Evolutionary conservation across 208 protist genomes (phyloP), one percentile per base, ranked within the genome.

Genomic region (Porcisia hertigi): DNA sequence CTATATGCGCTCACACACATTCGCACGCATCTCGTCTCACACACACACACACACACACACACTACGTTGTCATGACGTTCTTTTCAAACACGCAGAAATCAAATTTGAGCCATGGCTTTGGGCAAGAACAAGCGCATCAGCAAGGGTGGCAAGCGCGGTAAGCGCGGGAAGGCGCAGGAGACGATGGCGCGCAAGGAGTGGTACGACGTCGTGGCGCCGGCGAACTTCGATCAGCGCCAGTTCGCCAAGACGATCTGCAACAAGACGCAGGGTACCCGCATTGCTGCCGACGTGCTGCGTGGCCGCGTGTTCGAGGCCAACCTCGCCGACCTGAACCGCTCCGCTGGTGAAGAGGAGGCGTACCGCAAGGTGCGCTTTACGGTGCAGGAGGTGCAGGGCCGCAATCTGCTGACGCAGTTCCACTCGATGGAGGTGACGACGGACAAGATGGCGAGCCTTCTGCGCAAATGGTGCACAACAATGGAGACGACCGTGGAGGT

Each of bases 101-200:
- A 30, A 64, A 0, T 58, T 58, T 58, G 59, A 72, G 63, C 30
- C 57, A 98, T 98, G 96, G 95, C 96, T 75, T 86, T 97, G 81
- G 96, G 94, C 55, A 98, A 98, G 96, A 98, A 98, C 88, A 98
- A 98, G 94, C 93, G 96, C 83, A 85, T 98, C 72, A 95, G 91
- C 84, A 99, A 99, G 94, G 96, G 97, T 72, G 94, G 95, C 82
- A 98, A 98, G 90, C 98, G 99, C 95, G 92, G 92, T 64, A 95
- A 94, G 82, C 95, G 93, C 87, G 86, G 92, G 11, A 98, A 98
- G 88, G 86, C 87, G 52, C 84, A 96, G 82, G 99, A 99, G 79
- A 92, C 98, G 77, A 99, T 99, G 96, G 83, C 96, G 77, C 94
- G 95, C 84, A 99, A 99, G 94, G 99, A 99, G 82, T 99, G 99